A percentile compares a stretch with the other conserved stretches of the same genome.
Evolutionary conservation across 768 basidiomycete genomes (phyloP).

Genomic region (Imleria badia): DNA sequence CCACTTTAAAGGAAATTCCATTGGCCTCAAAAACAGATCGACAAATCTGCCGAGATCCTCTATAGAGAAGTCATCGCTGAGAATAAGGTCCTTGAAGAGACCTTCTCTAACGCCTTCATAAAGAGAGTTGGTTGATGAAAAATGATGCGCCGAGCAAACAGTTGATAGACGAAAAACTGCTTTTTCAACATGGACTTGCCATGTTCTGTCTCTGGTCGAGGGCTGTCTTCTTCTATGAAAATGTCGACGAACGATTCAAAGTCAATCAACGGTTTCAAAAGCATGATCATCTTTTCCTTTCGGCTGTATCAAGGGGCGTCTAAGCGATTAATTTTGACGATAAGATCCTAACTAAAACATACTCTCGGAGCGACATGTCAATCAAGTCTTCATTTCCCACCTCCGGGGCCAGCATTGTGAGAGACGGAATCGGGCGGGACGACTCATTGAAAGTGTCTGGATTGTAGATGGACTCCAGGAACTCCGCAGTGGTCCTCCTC

Average conservation of each 20-base stretch:
- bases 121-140: constrained; percentile 30
- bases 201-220: not conserved
- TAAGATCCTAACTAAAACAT: not conserved
- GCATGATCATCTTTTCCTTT: not conserved
- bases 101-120: constrained; percentile 29
- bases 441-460: not conserved
- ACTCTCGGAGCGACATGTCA: constrained; percentile 13
- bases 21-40: not conserved
- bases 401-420: not conserved
- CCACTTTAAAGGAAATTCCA: constrained; percentile 24
- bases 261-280: not conserved
- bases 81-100: constrained; percentile 33
- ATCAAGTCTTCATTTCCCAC: constrained; percentile 20
- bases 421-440: no score
- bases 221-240: not conserved
- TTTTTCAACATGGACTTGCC: not conserved
- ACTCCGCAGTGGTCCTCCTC: not conserved
- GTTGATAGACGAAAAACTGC: constrained; percentile 6
- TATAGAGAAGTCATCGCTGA: constrained; percentile 30
- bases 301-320: not conserved
- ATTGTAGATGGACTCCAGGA: not conserved
- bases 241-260: not conserved
- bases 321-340: not conserved
- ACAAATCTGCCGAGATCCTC: constrained; percentile 21
- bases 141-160: constrained; percentile 31